Conservation (phyloP, 2,329 filamentous ascomycete genomes). For the Talaromyces albobiverticillius region DNA sequence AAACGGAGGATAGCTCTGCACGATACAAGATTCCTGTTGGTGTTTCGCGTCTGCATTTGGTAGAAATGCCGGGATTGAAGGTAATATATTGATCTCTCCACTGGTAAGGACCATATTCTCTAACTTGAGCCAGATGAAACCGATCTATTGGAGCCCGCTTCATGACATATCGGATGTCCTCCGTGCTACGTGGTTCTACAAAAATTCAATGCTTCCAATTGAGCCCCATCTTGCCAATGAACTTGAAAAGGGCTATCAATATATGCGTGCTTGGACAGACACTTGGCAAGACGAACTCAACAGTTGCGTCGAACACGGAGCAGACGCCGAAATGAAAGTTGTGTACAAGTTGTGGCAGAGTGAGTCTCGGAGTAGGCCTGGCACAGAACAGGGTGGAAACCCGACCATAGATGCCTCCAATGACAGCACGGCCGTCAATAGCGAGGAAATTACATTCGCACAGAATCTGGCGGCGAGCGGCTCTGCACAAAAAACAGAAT, state of each 20-base stretch:
- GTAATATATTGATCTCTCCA: slow-evolving; percentile 18
- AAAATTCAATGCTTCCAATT: slow-evolving; percentile 88
- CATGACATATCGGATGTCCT: slow-evolving; percentile 82
- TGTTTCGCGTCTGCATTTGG: slow-evolving; percentile 83
- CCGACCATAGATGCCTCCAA: not conserved
- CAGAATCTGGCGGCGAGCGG: slow-evolving; percentile 43
- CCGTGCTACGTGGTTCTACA: slow-evolving; percentile 95
- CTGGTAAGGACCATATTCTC: not conserved
- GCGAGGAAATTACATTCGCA: slow-evolving; percentile 24
- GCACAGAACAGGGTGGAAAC: slow-evolving; percentile 37
- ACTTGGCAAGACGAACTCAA: slow-evolving; percentile 90
- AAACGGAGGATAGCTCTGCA: slow-evolving; percentile 27
- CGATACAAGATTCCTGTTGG: slow-evolving; percentile 73
- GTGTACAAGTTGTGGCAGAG: slow-evolving; percentile 77
- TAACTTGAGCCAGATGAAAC: slow-evolving; percentile 67
- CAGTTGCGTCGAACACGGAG: slow-evolving; percentile 86
- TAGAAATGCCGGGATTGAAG: slow-evolving; percentile 71
- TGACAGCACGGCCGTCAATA: slow-evolving; percentile 20
- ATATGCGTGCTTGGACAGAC: slow-evolving; percentile 82
- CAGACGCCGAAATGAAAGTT: slow-evolving; percentile 87
- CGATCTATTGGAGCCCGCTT: slow-evolving; percentile 95
- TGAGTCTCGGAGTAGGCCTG: slow-evolving; percentile 33
- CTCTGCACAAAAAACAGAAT: slow-evolving; percentile 42
- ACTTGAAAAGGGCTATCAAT: slow-evolving; percentile 84
- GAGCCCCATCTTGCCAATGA: slow-evolving; percentile 85